Percentiles rank a stretch among this genome's conserved stretches.
Conservation (phyloP, 1,284 basidiomycete species). For the Tilletia indica region DNA sequence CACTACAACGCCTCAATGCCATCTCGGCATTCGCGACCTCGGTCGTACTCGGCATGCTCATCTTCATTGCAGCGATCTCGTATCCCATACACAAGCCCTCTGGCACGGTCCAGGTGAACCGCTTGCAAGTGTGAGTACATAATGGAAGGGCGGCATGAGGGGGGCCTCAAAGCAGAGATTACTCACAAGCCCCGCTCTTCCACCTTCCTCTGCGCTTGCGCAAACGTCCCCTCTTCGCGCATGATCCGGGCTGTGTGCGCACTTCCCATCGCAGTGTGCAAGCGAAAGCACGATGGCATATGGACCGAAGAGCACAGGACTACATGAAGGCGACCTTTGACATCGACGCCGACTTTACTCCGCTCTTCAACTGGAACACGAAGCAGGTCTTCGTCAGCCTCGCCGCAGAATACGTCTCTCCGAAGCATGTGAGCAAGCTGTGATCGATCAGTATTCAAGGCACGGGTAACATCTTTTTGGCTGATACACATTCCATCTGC, state of each 20-base stretch:
- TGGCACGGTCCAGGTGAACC: slow-evolving; percentile 64
- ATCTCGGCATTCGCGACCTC: slow-evolving; percentile 65
- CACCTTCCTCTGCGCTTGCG: no score
- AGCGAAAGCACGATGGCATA: slow-evolving; percentile 36
- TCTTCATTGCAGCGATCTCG: slow-evolving; percentile 37
- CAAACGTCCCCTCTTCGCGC: no score
- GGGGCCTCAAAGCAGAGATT: not conserved
- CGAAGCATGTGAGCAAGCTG: slow-evolving; percentile 35
- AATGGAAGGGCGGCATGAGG: not conserved
- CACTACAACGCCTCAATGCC: slow-evolving; percentile 69
- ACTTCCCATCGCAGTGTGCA: slow-evolving; percentile 20
- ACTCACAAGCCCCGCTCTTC: no score
- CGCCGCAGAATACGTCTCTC: slow-evolving; percentile 33
- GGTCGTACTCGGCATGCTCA: slow-evolving; percentile 65
- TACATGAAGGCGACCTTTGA: slow-evolving; percentile 39
- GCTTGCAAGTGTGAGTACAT: slow-evolving; percentile 65
- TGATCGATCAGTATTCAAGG: not conserved
- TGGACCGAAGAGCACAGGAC: slow-evolving; percentile 44
- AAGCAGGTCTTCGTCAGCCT: slow-evolving; percentile 76
- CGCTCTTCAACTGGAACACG: slow-evolving; percentile 89
- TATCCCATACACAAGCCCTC: slow-evolving; percentile 55
- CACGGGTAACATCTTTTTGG: not conserved
- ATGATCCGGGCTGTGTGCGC: not conserved
- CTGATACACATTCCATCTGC: slow-evolving; percentile 21
- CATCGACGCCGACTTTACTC: slow-evolving; percentile 66